Conservation (phyloP, 176 grass and related monocot genomes). For the Eremochloa ophiuroides region DNA sequence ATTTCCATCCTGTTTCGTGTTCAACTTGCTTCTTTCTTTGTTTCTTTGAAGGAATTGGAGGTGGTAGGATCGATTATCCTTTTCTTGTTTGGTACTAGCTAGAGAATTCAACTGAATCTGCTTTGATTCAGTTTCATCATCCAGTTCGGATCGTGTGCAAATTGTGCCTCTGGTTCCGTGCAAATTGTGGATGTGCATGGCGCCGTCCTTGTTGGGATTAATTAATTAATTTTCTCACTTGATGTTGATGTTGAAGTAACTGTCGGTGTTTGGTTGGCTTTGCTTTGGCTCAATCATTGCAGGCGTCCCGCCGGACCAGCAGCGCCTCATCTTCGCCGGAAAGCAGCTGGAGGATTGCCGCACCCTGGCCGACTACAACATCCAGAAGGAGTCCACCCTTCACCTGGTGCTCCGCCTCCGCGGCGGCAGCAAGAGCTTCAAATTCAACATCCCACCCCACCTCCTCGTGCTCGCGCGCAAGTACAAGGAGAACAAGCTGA, state of each 20-base stretch:
- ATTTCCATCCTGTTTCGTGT: neutral
- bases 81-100: neutral
- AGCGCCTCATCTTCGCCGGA: constrained; percentile 54
- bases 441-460: neutral
- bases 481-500: constrained; percentile 32
- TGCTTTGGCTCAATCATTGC: neutral
- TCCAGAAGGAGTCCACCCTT: constrained; percentile 54
- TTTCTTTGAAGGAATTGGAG: neutral
- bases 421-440: constrained; percentile 22
- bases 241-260: neutral
- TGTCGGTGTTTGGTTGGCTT: neutral
- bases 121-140: neutral
- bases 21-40: neutral
- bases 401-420: constrained; percentile 54
- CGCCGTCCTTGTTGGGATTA: neutral
- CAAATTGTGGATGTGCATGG: neutral
- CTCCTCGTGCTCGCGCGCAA: constrained; percentile 23
- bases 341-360: constrained; percentile 56
- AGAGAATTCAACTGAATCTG: neutral
- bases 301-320: constrained; percentile 52
- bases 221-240: too few species aligned
- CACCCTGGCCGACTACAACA: constrained; percentile 49
- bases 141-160: neutral
- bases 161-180: neutral
- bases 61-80: neutral